Evolutionary conservation across 257 asterid species (phyloP), one percentile per base, ranked within the genome.

Genomic region (Euphrasia confusa): DNA sequence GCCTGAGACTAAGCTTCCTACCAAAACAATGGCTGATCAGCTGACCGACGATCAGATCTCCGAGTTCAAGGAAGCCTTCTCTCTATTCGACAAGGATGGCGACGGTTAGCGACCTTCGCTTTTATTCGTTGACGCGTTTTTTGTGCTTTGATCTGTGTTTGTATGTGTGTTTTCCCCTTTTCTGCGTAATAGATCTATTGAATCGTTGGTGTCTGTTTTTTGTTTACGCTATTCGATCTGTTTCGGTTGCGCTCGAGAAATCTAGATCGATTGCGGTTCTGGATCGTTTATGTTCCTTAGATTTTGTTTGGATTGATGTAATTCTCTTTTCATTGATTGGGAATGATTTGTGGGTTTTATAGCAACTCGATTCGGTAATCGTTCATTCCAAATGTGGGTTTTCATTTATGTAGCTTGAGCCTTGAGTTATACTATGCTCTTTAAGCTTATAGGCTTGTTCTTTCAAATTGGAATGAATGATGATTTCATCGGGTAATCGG

Each of bases 31-130:
- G 79, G 79, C 69, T 73, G 73, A 68, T 71, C 78, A 74, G 80
- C 71, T 78, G 28, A 74, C 80, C 58, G 73, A 71, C 45, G 78
- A 71, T 61, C 83, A 78, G 79, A 68, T 74, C 77, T 74, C 77
- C 35, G 77, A 78, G 66, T 78, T 78, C 74, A 78, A 74, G 78
- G 83, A 78, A 61, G 83, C 83, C 13, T 78, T 78, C 66, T 61
- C 80, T 39, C 78, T 78, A 21, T 78, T 78, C 68, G 83, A 78
- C 74, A 78, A 78, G 74, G 77, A 78, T 70, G 82, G 79, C 40
- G 76, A 77, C 60, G 82, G 82, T 77, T 77, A 70, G 79, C 10
- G 10, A 37, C 42, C 42, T 7, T 1, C 42, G 33, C 33, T 30
- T 30, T 30, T 3, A 30, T 30, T 30, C 33, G 33, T 30, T 30